phyloP scores from a whole-genome alignment of 768 basidiomycete species.

The Tulasnella sp. region DNA sequence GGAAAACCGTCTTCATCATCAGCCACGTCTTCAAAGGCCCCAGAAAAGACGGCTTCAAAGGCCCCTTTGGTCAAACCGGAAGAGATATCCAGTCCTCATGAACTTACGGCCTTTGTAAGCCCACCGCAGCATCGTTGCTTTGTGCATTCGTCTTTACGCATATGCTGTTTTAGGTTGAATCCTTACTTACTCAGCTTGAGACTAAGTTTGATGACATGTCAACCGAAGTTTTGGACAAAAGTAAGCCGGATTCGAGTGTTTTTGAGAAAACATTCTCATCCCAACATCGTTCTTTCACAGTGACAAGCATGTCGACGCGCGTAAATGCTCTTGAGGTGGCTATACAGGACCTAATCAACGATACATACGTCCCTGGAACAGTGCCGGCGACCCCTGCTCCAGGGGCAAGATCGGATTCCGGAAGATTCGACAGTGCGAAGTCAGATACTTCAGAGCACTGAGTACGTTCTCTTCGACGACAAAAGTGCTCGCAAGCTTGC shows the following conservation, averaged over 20 bases:
- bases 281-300: conserved; percentile 39
- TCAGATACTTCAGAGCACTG: not conserved
- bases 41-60: not conserved
- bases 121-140: conserved; percentile 23
- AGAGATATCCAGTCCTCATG: conserved; percentile 88
- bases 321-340: conserved; percentile 85
- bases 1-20: conserved; percentile 10
- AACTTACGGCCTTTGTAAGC: conserved; percentile 86
- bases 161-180: conserved; percentile 61
- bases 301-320: conserved; percentile 87
- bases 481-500: not conserved
- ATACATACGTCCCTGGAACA: conserved; percentile 10
- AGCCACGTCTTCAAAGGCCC: not conserved
- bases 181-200: conserved; percentile 80
- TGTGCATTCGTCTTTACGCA: conserved; percentile 9
- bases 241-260: conserved; percentile 38
- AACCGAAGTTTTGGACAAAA: conserved; percentile 73
- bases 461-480: not conserved
- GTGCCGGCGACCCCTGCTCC: conserved; percentile 35
- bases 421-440: not conserved
- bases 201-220: conserved; percentile 91
- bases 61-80: conserved; percentile 30
- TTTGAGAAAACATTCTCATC: conserved; percentile 5
- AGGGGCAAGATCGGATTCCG: not conserved
- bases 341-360: conserved; percentile 87